Conservation (phyloP, 2,329 filamentous ascomycete genomes). For the Tolypocladium inflatum region DNA sequence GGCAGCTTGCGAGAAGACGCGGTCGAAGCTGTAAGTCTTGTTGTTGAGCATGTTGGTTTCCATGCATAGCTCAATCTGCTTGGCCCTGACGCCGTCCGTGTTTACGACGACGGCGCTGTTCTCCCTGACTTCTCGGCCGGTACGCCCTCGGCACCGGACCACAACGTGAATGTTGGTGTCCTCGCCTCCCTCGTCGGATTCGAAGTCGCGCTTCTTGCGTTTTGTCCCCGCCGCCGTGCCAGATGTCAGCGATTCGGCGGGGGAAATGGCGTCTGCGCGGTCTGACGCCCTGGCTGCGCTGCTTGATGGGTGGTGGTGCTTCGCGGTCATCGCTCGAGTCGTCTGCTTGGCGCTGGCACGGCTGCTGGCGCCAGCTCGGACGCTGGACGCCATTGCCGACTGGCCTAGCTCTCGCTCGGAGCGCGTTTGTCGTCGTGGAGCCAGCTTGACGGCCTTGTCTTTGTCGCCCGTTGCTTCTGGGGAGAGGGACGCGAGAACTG, state of each 20-base stretch:
- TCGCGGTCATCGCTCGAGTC: slow-evolving; percentile 5
- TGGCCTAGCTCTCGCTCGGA: slow-evolving; percentile 26
- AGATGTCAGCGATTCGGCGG: slow-evolving; percentile 25
- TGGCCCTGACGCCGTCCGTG: slow-evolving; percentile 77
- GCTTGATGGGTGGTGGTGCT: neutral
- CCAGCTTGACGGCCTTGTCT: slow-evolving; percentile 11
- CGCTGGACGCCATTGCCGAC: slow-evolving; percentile 21
- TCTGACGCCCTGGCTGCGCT: slow-evolving; percentile 7
- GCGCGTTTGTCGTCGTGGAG: slow-evolving; percentile 24
- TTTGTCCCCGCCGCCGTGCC: slow-evolving; percentile 55
- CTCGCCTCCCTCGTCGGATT: slow-evolving; percentile 52
- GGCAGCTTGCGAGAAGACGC: slow-evolving; percentile 90
- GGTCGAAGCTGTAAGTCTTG: slow-evolving; percentile 94
- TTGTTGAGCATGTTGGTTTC: slow-evolving; percentile 74
- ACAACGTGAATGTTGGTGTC: slow-evolving; percentile 98
- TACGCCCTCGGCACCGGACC: slow-evolving; percentile 86
- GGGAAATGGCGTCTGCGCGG: too few relatives aligned
- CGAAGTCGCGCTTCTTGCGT: slow-evolving; percentile 75
- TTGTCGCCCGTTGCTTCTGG: too few relatives aligned
- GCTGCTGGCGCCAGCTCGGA: slow-evolving; percentile 14
- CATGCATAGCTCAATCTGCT: slow-evolving; percentile 79
- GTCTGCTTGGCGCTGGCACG: slow-evolving; percentile 10
- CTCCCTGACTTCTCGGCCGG: slow-evolving; percentile 83
- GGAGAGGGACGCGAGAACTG: too few relatives aligned
- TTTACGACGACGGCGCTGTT: slow-evolving; percentile 89